Base-by-base conservation (phyloP, 768 basidiomycete genomes). In the Mycena maculata region DNA sequence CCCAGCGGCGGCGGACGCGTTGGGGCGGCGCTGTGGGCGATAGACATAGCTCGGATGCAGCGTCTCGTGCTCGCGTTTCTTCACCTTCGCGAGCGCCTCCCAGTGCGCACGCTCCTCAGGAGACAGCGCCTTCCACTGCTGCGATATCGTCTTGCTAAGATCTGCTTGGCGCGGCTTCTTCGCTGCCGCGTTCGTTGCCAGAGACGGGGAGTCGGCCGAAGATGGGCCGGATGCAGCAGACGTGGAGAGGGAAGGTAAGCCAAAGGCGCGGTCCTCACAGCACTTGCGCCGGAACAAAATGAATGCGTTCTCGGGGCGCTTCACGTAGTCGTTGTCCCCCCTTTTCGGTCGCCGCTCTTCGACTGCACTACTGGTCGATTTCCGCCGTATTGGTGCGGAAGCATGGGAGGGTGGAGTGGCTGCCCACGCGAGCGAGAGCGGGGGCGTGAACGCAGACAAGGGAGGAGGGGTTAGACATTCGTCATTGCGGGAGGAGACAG, bases 321-420 rank as follows among this genome's bases (percentile, higher is more conserved):
- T 92, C 82, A 93, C 88, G 74, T 93, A 93, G 77, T 92, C 91
- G 53, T 91, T 90, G 78, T 93, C 92, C 71, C 92, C 92, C 82
- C 90, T 89, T 79, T 82, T 87, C 67, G 89, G 86, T 63, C 86
- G 78, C 70, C 87, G 87, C 66, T 89, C 88, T 5, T 61, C 69
- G 7, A 41, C 41, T 12, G 36, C 31, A n/a, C 6, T 23, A 55
- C 63, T 57, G 7, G 56, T 63, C 11, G 44, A 39, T 18, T 67
- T 70, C 0, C 63, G n/a, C 11, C 68, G 62, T 5, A n/a, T n/a
- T 4, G 44, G 60, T 1, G 15, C 53, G 58, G 47, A 20, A 22
- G 56, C 23, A 11, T 57, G 53, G 13, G 60, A 47, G 25, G 60
- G 22, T 11, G 50, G 5, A 1, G 50, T 20, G 6, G 59, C 42